Evolutionary conservation across 2,329 filamentous ascomycete genomes (phyloP), one percentile per base, ranked within the genome.

Genomic region (Colletotrichum navitas): DNA sequence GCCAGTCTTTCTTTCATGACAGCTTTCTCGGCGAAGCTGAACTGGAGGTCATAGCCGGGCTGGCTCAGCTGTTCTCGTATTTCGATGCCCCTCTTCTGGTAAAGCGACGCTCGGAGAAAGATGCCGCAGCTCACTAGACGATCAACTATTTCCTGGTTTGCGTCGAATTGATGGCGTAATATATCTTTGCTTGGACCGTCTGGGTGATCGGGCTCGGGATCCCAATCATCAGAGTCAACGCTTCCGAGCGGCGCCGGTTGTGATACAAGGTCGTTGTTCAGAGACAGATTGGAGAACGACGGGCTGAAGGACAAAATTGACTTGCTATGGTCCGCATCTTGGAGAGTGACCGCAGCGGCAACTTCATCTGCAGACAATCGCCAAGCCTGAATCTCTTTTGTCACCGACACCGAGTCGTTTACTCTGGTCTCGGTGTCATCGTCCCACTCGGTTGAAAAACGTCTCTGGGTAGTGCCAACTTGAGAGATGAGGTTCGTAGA

Each of bases 1-100:
- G 76, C 77, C 14, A 78, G 73, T 11, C 62, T 75, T 63, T 79
- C 78, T 32, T 72, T 73, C 78, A 79, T 79, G 21, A 66, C 56
- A 14, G 65, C 66, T 29, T 76, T 67, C 18, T 74, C 63, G n/a
- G 65, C 56, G 24, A 73, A 63, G 7, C 65, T 68, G 14, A 63
- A 59, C n/a, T 72, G 62, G 2, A 75, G 60, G n/a, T 71, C 60
- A 8, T 51, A 54, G 11, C 47, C 26, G 26, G 66, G 56, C n/a
- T 68, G 61, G 41, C 70, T 73, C 2, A 79, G 59, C 47, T 75
- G 73, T 36, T 74, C 68, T 32, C 74, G 74, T 26, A 75, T 70
- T 21, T 73, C 62, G 24, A 79, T 78, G 24, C 76, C 78, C 26
- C 71, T 59, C 51, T 74, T 74, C 49, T 79, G 77, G 60, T 73